phyloP scores from a whole-genome alignment of 1,284 basidiomycete genomes.

The Phlebopus sp. region DNA sequence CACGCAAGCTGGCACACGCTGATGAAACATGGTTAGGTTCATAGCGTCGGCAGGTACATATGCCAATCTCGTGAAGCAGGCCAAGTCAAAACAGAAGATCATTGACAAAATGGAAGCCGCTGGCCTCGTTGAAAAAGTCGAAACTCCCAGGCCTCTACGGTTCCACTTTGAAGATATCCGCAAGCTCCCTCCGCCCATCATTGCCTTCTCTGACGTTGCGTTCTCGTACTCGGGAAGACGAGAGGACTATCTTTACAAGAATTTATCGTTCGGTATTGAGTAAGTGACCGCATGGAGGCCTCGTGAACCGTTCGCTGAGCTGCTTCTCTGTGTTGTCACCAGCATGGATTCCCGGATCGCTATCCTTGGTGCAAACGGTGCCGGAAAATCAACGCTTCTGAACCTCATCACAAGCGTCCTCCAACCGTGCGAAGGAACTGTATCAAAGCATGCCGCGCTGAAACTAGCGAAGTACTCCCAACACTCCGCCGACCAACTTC shows the following conservation, averaged over 20 bases:
- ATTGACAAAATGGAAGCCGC: constrained; percentile 99
- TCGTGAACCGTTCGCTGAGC: constrained; percentile 5
- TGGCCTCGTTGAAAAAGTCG: constrained; percentile 90
- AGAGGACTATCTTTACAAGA: constrained; percentile 85
- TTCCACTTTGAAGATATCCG: constrained; percentile 97
- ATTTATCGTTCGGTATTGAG: constrained; percentile 95
- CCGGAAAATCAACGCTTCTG: constrained; percentile 96
- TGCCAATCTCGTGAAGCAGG: constrained; percentile 97
- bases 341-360: constrained; percentile 96
- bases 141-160: constrained; percentile 66
- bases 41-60: constrained; percentile 99
- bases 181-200: constrained; percentile 94
- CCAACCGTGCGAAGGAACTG: constrained; percentile 80
- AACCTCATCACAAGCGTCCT: constrained; percentile 90
- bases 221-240: constrained; percentile 93
- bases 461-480: constrained; percentile 98
- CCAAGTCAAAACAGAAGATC: constrained; percentile 99
- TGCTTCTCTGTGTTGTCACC: constrained; percentile 5
- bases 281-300: constrained; percentile 45
- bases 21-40: constrained; percentile 55
- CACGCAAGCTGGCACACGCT: constrained; percentile 4
- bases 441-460: constrained; percentile 85
- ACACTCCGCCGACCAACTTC: constrained; percentile 97
- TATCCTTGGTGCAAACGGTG: constrained; percentile 98
- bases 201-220: constrained; percentile 93